Base-by-base conservation (phyloP, 2,329 filamentous ascomycete genomes). In the Colletotrichum lini region DNA sequence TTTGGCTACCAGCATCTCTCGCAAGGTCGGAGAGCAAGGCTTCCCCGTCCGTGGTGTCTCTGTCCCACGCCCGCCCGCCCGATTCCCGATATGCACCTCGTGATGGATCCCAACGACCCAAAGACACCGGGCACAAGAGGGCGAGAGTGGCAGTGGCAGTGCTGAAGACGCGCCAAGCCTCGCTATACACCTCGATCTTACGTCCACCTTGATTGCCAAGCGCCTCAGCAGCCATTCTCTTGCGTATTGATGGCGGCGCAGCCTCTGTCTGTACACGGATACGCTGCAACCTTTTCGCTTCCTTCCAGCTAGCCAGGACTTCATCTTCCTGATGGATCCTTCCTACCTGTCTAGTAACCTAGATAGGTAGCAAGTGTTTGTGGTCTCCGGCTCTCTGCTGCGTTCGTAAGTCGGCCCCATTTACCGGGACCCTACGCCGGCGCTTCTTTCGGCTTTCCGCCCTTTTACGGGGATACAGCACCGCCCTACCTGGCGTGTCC, bases 211-310 rank as follows among this genome's bases (percentile, higher is more conserved):
- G 3, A 38, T 64, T 35, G 69, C 69, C 69, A 72, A 72, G 69
- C 21, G n/a, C 38, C 47, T 65, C 42, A 40, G 38, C 59, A 65
- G 40, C 45, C 38, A 47, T 15, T 9, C 59, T 71, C n/a, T 72
- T 72, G 65, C 69, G 69, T 49, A 47, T 71, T 49, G 59, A 40
- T 53, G 26, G 58, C 59, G 68, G 68, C 68, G 59, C 68, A 71
- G 68, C 47, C 30, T 40, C 58, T 53, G 47, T 38, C 9, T 38
- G 9, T 38, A 38, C 30, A 35, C 30, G 30, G 30, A 9, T 53
- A 60, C 62, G 38, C 61, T 38, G 62, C 63, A 62, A 58, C 52
- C 42, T 50, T 44, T 63, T 15, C 47, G 38, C 13, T 21, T 53
- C 6, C 47, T 50, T n/a, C 45, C 35, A 44, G 49, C 5, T n/a